These are phyloP conservation scores for Fusarium tricinctum DNA, from an alignment of 2,329 filamentous ascomycete species.

Conservation along the genomic window DNA sequence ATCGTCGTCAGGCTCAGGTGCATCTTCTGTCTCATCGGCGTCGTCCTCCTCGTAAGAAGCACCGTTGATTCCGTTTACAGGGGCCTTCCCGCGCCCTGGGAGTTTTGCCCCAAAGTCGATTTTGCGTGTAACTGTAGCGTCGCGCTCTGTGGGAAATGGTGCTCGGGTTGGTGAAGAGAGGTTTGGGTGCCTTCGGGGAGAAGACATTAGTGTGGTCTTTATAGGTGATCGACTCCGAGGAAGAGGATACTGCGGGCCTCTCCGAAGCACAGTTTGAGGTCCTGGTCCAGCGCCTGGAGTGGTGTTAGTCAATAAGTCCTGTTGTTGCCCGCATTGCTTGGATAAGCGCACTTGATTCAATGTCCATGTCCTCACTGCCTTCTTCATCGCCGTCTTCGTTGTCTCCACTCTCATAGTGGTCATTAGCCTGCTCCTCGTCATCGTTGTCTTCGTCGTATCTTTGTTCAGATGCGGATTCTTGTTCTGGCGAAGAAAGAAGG, in stretches of 20 bases:
- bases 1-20: conserved; percentile 34
- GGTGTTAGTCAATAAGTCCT: conserved; percentile 39
- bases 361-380: conserved; percentile 66
- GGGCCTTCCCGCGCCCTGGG: conserved; percentile 15
- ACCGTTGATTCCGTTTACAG: conserved; percentile 53
- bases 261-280: conserved; percentile 66
- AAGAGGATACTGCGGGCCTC: conserved; percentile 63
- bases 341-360: conserved; percentile 61
- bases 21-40: conserved; percentile 48
- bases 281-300: conserved; percentile 65
- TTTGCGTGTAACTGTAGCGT: conserved; percentile 64
- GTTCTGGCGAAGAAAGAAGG: conserved; percentile 89
- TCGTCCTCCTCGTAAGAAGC: conserved; percentile 47
- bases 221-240: conserved; percentile 70
- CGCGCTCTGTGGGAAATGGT: conserved; percentile 53
- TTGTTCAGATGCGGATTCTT: conserved; percentile 51
- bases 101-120: conserved; percentile 63
- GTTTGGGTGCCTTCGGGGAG: conserved; percentile 72
- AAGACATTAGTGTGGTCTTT: conserved; percentile 72
- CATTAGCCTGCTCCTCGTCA: conserved; percentile 10
- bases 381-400: conserved; percentile 32
- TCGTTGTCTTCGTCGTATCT: conserved; percentile 45
- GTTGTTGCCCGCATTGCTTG: background rate
- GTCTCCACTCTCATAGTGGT: conserved; percentile 46
- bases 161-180: conserved; percentile 64